Evolutionary conservation across 805 yeast genomes (phyloP).

Genomic region (Yueomyces sinensis): DNA sequence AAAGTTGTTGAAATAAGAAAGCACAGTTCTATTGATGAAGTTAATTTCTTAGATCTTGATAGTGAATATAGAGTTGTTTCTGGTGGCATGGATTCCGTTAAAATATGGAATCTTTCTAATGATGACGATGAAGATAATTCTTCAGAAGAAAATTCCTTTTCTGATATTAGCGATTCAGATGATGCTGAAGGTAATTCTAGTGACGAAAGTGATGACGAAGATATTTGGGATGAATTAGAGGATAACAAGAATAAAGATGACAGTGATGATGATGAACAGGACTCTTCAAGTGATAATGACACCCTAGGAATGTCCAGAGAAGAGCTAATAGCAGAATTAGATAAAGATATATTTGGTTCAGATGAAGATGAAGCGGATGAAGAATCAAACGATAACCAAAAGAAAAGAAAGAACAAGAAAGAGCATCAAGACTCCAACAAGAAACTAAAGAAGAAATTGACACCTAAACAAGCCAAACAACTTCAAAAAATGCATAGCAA

Average conservation of each 20-base stretch:
- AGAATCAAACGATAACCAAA: constrained; percentile 6
- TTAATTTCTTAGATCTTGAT: constrained; percentile 65
- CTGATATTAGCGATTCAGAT: constrained; percentile 2
- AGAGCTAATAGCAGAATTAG: constrained; percentile 21
- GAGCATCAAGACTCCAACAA: not conserved
- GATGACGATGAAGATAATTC: not conserved
- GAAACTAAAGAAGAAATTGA: not conserved
- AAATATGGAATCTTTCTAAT: constrained; percentile 47
- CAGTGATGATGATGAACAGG: constrained; percentile 8
- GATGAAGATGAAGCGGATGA: constrained; percentile 6
- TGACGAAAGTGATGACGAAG: not conserved
- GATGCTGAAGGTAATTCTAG: not conserved
- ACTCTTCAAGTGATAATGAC: constrained; percentile 16
- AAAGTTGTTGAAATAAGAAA: constrained; percentile 49
- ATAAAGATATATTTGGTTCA: constrained; percentile 12
- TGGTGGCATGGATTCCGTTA: constrained; percentile 73
- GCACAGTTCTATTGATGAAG: constrained; percentile 65
- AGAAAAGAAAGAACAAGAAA: not conserved
- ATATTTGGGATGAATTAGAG: not conserved
- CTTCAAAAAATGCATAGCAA: constrained; percentile 1
- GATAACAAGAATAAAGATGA: constrained; percentile 5
- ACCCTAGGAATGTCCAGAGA: constrained; percentile 14
- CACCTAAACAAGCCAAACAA: not conserved
- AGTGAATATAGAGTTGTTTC: constrained; percentile 64
- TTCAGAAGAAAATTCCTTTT: constrained; percentile 1